Conservation (phyloP, 192 early-diverging fungal genomes). For the Backusella luteola region DNA sequence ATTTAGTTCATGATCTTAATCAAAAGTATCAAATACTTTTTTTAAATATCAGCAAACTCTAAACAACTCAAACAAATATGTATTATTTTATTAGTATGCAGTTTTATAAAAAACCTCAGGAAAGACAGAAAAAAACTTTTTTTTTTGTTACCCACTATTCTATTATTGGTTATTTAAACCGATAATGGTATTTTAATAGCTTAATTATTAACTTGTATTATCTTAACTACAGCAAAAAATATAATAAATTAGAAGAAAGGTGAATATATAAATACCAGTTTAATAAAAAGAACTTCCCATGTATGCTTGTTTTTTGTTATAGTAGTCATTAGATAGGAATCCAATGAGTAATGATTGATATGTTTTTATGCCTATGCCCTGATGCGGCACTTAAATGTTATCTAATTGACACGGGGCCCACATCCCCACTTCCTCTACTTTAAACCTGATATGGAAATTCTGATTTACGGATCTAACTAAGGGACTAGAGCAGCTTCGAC, state of each 20-base stretch:
- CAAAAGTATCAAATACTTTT: not conserved
- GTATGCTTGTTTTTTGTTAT: not conserved
- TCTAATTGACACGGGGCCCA: not conserved
- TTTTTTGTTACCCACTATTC: not conserved
- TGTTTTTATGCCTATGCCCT: not conserved
- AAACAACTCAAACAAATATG: not conserved
- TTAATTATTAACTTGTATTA: not conserved
- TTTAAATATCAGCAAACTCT: not conserved
- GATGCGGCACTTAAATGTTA: not conserved
- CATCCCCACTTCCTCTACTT: not conserved
- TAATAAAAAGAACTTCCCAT: not conserved
- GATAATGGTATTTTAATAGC: not conserved
- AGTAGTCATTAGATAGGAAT: not conserved
- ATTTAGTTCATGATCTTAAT: not conserved
- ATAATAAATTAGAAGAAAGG: not conserved
- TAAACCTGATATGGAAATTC: not conserved
- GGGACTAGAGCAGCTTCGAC: not conserved
- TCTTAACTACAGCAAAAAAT: not conserved
- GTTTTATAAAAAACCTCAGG: not conserved
- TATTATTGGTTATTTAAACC: slow-evolving; percentile 4
- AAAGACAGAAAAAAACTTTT: not conserved
- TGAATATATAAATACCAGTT: not conserved
- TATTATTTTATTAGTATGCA: not conserved
- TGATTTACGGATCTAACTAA: not conserved
- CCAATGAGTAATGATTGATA: not conserved